These are phyloP conservation scores for Chaetomiaceae sp. DNA, from an alignment of 2,329 filamentous ascomycete genomes.

Conservation along the genomic window DNA sequence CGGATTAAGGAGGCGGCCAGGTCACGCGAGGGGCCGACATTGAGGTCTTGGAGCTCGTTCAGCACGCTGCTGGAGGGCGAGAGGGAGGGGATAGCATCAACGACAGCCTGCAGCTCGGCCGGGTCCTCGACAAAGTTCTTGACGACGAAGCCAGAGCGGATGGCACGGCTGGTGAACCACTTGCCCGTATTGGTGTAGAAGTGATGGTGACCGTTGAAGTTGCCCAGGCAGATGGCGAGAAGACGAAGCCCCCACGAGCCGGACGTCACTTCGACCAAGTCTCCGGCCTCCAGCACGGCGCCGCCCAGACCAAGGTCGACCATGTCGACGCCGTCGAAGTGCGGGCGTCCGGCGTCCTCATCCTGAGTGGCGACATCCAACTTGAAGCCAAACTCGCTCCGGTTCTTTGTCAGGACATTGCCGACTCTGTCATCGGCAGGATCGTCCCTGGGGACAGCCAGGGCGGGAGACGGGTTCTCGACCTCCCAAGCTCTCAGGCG, in stretches of 20 bases:
- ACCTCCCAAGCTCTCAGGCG: slow-evolving; percentile 40
- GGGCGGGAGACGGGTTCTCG: slow-evolving; percentile 31
- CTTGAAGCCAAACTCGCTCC: slow-evolving; percentile 30
- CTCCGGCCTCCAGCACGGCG: slow-evolving; percentile 38
- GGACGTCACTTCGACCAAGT: slow-evolving; percentile 45
- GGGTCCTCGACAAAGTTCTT: slow-evolving; percentile 39
- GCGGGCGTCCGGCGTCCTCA: slow-evolving; percentile 25
- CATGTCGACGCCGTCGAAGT: slow-evolving; percentile 37
- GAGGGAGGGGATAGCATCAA: slow-evolving; percentile 35
- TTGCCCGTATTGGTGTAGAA: slow-evolving; percentile 52
- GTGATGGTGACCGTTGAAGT: slow-evolving; percentile 47
- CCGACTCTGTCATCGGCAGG: slow-evolving; percentile 27
- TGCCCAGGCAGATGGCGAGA: slow-evolving; percentile 51
- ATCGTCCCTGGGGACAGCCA: slow-evolving; percentile 29
- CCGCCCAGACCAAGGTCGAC: slow-evolving; percentile 34
- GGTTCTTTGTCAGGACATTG: slow-evolving; percentile 37
- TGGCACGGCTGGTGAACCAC: slow-evolving; percentile 42
- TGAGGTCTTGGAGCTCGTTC: slow-evolving; percentile 37
- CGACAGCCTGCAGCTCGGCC: slow-evolving; percentile 40
- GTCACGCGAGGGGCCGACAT: slow-evolving; percentile 40
- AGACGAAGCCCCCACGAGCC: slow-evolving; percentile 37
- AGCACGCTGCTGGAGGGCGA: slow-evolving; percentile 30
- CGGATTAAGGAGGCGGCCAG: slow-evolving; percentile 41
- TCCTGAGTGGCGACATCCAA: slow-evolving; percentile 15
- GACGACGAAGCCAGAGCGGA: slow-evolving; percentile 47